Evolutionary conservation across 2,329 filamentous ascomycete genomes (phyloP), one percentile per base, ranked within the genome.

Genomic region (Aspergillus hiratsukae): DNA sequence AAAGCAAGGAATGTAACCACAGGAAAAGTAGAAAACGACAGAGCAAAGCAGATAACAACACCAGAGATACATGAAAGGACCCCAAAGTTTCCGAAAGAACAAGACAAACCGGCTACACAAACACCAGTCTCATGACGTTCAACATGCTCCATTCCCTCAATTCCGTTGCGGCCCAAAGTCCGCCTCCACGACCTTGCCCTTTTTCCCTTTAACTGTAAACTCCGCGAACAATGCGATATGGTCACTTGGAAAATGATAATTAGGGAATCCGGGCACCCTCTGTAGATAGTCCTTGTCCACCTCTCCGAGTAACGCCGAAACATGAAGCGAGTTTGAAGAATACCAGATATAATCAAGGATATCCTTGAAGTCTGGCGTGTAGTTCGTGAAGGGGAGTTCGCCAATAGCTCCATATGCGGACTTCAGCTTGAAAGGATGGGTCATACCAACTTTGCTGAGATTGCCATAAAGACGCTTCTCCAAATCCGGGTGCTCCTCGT

Each of bases 311-410:
- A 97, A 76, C 53, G 88, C 88, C 19, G 90, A 87, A 25, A 95
- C 89, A 69, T 94, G 89, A 48, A 97, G 80, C 23, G 88, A 86
- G 73, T 94, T 96, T 56, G 91, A 93, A 55, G 91, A 92, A 76
- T 96, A 99, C 91, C 92, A 97, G 67, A 99, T 91, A 75, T 97
- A 97, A 72, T 99, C 94, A 64, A 99, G 89, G 56, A 95, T 90
- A 60, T 91, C 92, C 52, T 85, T 84, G 76, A 97, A 99, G n/a
- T 86, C 86, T 1, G 94, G 92, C 14, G 91, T 95, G 75, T 97
- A 99, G 75, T 99, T 99, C 49, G 94, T 99, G 73, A 96, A 99
- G 4, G 86, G 86, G 65, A 97, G 78, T 71, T 96, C 90, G 56
- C 91, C 89, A 52, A 96, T 87, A 61, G 89, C 84, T 37, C 85